A percentile compares a stretch with the other conserved stretches of the same genome.
These are phyloP conservation scores for Picea abies DNA, from an alignment of 83 land plant genomes.

Conservation along the genomic window DNA sequence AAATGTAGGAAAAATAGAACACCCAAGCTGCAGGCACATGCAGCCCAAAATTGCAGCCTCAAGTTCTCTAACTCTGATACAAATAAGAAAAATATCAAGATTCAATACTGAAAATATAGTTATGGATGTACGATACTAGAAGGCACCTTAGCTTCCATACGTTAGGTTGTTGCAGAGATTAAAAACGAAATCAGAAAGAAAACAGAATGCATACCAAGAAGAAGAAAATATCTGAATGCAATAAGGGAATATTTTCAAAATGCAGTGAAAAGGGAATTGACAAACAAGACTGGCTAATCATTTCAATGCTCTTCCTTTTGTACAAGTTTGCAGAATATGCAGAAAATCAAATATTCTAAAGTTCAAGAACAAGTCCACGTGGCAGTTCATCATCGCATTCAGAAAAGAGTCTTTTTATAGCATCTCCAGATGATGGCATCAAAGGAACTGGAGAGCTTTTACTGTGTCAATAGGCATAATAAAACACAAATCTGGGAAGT, in stretches of 20 bases:
- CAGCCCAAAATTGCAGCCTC: constrained; percentile 52
- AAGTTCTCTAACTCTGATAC: constrained; percentile 40
- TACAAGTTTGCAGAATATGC: not conserved
- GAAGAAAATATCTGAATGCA: not conserved
- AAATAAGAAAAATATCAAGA: not conserved
- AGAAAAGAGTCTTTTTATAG: too few relatives aligned
- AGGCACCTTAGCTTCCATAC: not conserved
- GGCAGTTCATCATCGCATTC: too few relatives aligned
- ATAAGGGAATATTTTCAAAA: not conserved
- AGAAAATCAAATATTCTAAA: not conserved
- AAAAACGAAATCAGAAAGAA: not conserved
- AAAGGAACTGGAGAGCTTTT: too few relatives aligned
- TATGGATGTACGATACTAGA: not conserved
- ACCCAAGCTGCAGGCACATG: constrained; percentile 39
- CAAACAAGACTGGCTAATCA: not conserved
- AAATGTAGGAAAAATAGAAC: constrained; percentile 38
- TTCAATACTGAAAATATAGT: not conserved
- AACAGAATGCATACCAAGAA: not conserved
- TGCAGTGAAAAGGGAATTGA: not conserved
- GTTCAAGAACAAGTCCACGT: not conserved
- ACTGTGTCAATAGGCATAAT: too few relatives aligned
- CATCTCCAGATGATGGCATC: too few relatives aligned
- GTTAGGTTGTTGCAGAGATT: not conserved
- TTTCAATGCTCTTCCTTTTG: not conserved
- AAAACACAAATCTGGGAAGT: too few relatives aligned